These are phyloP conservation scores for Scleromitrula shiraiana DNA, from an alignment of 2,329 filamentous ascomycete species.

Conservation along the genomic window DNA sequence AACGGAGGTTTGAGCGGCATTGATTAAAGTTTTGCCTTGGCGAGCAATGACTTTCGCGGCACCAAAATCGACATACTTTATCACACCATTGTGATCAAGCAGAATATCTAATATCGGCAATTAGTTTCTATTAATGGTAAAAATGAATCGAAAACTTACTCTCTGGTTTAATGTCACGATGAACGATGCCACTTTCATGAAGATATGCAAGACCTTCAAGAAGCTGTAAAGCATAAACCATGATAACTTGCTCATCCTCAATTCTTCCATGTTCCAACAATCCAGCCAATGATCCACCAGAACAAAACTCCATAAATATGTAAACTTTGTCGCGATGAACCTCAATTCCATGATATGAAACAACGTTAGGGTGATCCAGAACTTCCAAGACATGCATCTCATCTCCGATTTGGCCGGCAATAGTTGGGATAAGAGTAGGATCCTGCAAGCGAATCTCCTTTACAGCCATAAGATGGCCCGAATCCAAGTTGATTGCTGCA, in stretches of 20 bases:
- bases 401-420: slow-evolving; percentile 88
- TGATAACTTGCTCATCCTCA: slow-evolving; percentile 94
- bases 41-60: slow-evolving; percentile 95
- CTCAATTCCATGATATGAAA: slow-evolving; percentile 96
- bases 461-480: slow-evolving; percentile 93
- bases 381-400: slow-evolving; percentile 97
- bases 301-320: slow-evolving; percentile 99
- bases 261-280: slow-evolving; percentile 93
- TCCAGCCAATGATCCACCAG: slow-evolving; percentile 82
- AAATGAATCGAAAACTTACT: slow-evolving; percentile 49
- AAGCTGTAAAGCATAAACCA: slow-evolving; percentile 91
- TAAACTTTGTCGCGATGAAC: slow-evolving; percentile 99
- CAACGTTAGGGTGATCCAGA: slow-evolving; percentile 93
- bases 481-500: slow-evolving; percentile 93
- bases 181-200: slow-evolving; percentile 84
- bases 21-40: slow-evolving; percentile 78
- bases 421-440: slow-evolving; percentile 88
- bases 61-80: slow-evolving; percentile 98
- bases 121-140: slow-evolving; percentile 10
- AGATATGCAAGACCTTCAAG: slow-evolving; percentile 90
- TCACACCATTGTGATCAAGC: slow-evolving; percentile 93
- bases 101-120: slow-evolving; percentile 61
- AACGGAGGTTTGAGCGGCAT: slow-evolving; percentile 41
- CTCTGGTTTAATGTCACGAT: slow-evolving; percentile 97
- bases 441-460: slow-evolving; percentile 98